Evolutionary conservation across 495 filamentous ascomycete species (phyloP).

Genomic region (Beverwykella pulmonaria): DNA sequence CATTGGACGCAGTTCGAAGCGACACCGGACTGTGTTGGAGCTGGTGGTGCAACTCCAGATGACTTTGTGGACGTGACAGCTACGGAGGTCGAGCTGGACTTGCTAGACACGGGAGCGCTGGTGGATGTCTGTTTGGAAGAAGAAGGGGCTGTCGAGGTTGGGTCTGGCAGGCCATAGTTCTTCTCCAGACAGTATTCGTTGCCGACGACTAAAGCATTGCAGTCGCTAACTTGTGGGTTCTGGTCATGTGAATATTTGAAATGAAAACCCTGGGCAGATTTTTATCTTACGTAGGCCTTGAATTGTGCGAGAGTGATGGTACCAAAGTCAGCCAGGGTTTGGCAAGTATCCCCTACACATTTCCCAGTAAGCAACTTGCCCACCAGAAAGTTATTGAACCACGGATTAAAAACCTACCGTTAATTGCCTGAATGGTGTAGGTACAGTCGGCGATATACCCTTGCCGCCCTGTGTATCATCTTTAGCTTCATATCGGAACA

Average conservation of each 20-base stretch:
- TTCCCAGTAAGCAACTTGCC: not conserved
- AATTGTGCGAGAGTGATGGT: conserved; percentile 1
- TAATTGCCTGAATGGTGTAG: conserved; percentile 6
- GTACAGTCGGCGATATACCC: conserved; percentile 1
- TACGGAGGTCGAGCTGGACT: not conserved
- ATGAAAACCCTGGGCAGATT: not conserved
- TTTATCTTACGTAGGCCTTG: conserved; percentile 9
- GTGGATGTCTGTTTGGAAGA: too few relatives aligned
- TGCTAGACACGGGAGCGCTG: not conserved
- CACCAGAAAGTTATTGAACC: not conserved
- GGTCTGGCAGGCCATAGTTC: conserved; percentile 2
- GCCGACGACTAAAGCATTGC: not conserved
- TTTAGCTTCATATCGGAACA: not conserved
- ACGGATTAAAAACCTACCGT: not conserved
- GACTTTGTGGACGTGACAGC: not conserved
- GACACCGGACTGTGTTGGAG: not conserved
- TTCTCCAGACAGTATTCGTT: conserved; percentile 4
- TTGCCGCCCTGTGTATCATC: not conserved
- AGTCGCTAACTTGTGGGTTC: conserved; percentile 4
- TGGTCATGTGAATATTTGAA: not conserved
- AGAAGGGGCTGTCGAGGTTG: not conserved
- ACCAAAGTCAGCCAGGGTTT: not conserved
- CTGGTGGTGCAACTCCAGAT: not conserved
- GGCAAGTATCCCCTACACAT: conserved; percentile 1
- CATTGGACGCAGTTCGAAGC: not conserved